Evolutionary conservation across 768 basidiomycete genomes (phyloP).

Genomic region (Auricularia cornea): DNA sequence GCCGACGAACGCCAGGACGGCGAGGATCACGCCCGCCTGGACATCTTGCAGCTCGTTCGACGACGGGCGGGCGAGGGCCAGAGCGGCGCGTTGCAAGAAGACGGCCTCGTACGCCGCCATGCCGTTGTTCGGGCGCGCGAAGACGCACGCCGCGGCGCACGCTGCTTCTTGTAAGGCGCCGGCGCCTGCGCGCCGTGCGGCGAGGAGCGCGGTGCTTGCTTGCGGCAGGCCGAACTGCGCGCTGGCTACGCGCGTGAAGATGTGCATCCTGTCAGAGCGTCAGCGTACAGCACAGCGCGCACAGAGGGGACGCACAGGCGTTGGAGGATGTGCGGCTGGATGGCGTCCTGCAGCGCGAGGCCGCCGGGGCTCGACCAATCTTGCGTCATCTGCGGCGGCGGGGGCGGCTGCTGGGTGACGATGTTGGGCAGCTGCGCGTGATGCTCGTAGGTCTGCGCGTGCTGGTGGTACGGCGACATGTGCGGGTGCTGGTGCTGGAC

Average conservation of each 20-base stretch:
- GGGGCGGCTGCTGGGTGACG: neutral
- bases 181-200: neutral
- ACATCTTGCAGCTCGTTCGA: neutral
- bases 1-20: neutral
- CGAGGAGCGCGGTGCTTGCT: neutral
- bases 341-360: neutral
- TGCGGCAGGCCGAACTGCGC: neutral
- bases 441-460: neutral
- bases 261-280: neutral
- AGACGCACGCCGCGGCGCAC: neutral
- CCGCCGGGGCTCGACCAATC: neutral
- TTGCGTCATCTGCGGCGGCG: neutral
- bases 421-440: neutral
- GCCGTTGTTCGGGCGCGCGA: neutral
- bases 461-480: neutral
- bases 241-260: neutral
- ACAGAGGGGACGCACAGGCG: neutral
- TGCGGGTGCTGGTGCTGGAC: neutral
- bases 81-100: neutral
- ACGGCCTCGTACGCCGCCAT: neutral
- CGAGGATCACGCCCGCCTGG: neutral
- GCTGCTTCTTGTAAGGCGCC: neutral
- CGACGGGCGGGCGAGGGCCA: neutral
- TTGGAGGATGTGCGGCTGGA: neutral
- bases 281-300: neutral